Evolutionary conservation across 768 basidiomycete species (phyloP), one percentile per base, ranked within the genome.

Genomic region (Naganishia antarctica): DNA sequence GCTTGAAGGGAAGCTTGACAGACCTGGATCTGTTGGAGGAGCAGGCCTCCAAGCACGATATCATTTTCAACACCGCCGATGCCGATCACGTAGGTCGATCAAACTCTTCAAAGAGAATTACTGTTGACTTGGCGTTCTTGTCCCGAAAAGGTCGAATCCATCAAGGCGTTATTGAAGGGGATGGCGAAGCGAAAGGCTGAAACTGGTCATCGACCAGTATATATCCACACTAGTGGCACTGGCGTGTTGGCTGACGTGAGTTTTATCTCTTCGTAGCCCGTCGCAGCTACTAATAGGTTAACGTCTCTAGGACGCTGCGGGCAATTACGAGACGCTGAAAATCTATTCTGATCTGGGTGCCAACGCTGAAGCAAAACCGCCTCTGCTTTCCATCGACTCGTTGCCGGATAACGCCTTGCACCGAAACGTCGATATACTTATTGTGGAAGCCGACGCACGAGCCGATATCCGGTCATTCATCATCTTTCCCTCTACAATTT

Each of bases 401-500:
- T 60, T 77, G 45, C 68, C 76, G 1, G 67, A 67, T 13, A 66
- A 70, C 0, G 70, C 69, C 0, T 70, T 67, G 5, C 76, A 77
- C 70, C 65, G 76, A 53, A 61, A 71, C 31, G 74, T 77, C 67
- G 76, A 77, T 45, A 61, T 77, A 12, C 66, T 65, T 31, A 73
- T 77, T 62, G 45, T 74, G 29, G 68, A 65, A 13, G 76, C 73
- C 13, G 76, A 77, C 59, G 67, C 64, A 16, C 63, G 61, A 25
- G 71, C 71, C 13, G 40, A 62, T 32, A 67, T 67, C 53, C 75
- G 73, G 34, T 70, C 71, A 4, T 77, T 74, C 66, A 74, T 77
- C 50, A 67, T 75, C 50, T 60, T 77, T 0, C 74, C 76, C 1
- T 74, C 74, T 4, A 77, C 76, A n/a, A 77, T 77, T 63, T 77